A percentile compares a stretch with the other conserved stretches of the same genome.
Conservation (phyloP, 305 asterid species). For the Fraxinus paxiana region DNA sequence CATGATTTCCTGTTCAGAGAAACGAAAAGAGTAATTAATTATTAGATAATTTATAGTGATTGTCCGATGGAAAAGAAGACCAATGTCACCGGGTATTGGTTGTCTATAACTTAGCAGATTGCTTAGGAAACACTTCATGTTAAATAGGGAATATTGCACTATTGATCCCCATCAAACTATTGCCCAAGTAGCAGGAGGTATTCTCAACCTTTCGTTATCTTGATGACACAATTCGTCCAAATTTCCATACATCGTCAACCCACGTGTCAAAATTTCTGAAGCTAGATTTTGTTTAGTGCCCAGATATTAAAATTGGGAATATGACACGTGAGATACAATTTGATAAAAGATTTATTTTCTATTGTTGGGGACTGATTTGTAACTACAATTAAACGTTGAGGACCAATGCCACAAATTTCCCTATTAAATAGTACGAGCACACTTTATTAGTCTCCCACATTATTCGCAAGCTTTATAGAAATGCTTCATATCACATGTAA, state of each 20-base stretch:
- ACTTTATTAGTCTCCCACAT: background rate
- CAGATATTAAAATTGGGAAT: background rate
- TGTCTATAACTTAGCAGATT: background rate
- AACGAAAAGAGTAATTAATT: background rate
- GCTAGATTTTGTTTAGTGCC: background rate
- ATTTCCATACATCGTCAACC: background rate
- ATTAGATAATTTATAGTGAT: background rate
- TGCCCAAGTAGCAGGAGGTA: background rate
- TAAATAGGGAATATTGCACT: background rate
- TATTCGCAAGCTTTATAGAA: background rate
- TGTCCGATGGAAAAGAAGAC: background rate
- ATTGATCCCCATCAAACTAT: background rate
- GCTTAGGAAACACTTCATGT: background rate
- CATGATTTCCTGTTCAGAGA: conserved; percentile 70
- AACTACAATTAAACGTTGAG: background rate
- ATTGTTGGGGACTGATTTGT: background rate
- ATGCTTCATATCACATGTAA: background rate
- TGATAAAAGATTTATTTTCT: background rate
- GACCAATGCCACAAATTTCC: background rate
- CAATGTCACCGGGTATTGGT: background rate
- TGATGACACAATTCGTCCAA: background rate
- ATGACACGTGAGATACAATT: background rate
- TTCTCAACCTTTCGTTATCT: background rate
- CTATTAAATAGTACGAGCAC: background rate
- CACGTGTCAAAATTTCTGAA: background rate